Conservation (phyloP, 2,329 filamentous ascomycete genomes). For the Grosmannia penicillata region DNA sequence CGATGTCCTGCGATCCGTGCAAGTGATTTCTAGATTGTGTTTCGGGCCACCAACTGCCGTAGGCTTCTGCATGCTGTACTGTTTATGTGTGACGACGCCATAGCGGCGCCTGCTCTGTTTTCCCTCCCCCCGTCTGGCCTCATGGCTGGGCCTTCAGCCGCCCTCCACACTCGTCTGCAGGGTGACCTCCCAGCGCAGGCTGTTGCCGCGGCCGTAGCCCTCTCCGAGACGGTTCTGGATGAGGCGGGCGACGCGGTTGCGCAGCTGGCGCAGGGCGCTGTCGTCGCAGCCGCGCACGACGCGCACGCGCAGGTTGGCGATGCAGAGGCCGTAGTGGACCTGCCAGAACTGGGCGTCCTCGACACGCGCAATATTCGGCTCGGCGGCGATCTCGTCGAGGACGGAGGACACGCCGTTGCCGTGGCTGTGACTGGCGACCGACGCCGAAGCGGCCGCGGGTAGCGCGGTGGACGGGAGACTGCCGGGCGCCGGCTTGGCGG, state of each 20-base stretch:
- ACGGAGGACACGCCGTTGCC: constrained; percentile 33
- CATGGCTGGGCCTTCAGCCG: too few relatives aligned
- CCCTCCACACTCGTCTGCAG: constrained; percentile 50
- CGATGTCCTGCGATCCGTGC: too few relatives aligned
- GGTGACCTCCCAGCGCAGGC: constrained; percentile 84
- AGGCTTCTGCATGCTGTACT: too few relatives aligned
- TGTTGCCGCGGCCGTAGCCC: constrained; percentile 66
- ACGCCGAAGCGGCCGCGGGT: background rate
- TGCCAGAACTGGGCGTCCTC: constrained; percentile 97
- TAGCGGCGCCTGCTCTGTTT: too few relatives aligned
- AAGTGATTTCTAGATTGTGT: too few relatives aligned
- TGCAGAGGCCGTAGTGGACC: constrained; percentile 90
- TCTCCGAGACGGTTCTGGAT: constrained; percentile 79
- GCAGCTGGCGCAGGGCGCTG: constrained; percentile 54
- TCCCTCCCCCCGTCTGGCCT: too few relatives aligned
- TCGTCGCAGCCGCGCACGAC: constrained; percentile 55
- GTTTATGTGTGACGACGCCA: too few relatives aligned
- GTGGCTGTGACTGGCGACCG: too few relatives aligned
- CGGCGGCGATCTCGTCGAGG: constrained; percentile 71
- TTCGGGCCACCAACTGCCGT: too few relatives aligned
- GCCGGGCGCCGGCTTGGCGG: constrained; percentile 6
- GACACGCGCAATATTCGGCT: constrained; percentile 59
- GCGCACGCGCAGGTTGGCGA: constrained; percentile 80
- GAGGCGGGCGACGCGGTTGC: constrained; percentile 61
- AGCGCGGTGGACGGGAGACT: background rate